These are phyloP conservation scores for Stachybotrys chlorohalonatus DNA, from an alignment of 2,329 filamentous ascomycete species.

Conservation along the genomic window DNA sequence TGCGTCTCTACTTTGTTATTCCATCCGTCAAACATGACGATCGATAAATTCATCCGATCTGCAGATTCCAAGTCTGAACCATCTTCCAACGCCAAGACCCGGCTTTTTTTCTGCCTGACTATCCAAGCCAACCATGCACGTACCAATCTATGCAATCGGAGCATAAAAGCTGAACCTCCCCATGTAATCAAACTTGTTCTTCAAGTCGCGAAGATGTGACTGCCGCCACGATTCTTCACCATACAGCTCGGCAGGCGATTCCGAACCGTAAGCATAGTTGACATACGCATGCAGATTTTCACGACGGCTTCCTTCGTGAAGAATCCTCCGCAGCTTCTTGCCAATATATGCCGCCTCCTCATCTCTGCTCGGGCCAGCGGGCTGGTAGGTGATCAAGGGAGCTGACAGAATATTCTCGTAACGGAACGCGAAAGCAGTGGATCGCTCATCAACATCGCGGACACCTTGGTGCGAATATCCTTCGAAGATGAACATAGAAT, in stretches of 20 bases:
- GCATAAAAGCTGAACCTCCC: constrained; percentile 15
- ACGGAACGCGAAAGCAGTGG: constrained; percentile 37
- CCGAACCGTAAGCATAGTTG: constrained; percentile 38
- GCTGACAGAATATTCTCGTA: constrained; percentile 6
- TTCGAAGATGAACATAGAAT: constrained; percentile 42
- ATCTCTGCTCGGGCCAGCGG: constrained; percentile 4
- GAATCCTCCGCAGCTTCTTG: constrained; percentile 4
- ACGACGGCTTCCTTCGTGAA: constrained; percentile 11
- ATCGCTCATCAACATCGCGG: constrained; percentile 19
- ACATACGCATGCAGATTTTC: constrained; percentile 24
- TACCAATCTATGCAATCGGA: constrained; percentile 7
- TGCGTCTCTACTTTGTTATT: too few relatives aligned
- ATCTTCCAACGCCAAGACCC: too few relatives aligned
- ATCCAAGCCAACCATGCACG: background rate
- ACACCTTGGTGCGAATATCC: constrained; percentile 39
- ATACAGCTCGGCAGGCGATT: constrained; percentile 15
- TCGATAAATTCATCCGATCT: too few relatives aligned
- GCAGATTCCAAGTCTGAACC: too few relatives aligned
- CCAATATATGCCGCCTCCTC: background rate
- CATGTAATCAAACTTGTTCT: constrained; percentile 35
- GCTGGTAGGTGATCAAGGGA: constrained; percentile 16
- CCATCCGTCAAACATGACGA: too few relatives aligned
- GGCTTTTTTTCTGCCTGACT: too few relatives aligned
- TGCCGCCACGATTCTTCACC: constrained; percentile 27
- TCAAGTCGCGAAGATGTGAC: constrained; percentile 31